Evolutionary conservation across 73 alveolate genomes (phyloP), one percentile per base, ranked within the genome.

Genomic region (Loxodes magnus): DNA sequence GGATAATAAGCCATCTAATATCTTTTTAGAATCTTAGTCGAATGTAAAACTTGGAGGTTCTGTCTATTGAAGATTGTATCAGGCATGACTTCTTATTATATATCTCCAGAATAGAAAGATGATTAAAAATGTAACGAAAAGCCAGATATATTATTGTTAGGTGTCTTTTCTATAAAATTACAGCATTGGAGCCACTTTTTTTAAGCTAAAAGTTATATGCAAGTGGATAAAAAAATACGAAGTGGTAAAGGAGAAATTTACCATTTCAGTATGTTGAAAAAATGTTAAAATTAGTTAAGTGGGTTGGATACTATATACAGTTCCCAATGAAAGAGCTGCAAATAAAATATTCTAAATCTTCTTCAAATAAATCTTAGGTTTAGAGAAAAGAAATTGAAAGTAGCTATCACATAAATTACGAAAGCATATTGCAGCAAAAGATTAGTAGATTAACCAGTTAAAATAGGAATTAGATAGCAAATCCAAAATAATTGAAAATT

Each of bases 71-170:
- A 72, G 88, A 64, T 79, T 79, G 56, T 83, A 97, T 10, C 82
- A 84, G 43, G 97, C 87, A 0, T 97, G 97, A 91, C 98, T 2
- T 97, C 97, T 0, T 91, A 87, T 56, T 91, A 91, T 48, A 91
- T 91, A 97, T 79, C 95, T 12, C 98, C 98, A 2, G 98, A 91
- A 50, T 80, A 82, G 63, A 91, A 87, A 10, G 89, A 82, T 37
- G 98, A 91, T 43, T 61, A 65, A 14, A 87, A 72, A 64, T 91
- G 87, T 73, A 91, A 91, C 69, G 96, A 87, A 62, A 87, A 91
- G 50, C 72, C 96, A 28, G 98, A 91, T 56, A 91, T 91, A 21
- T 91, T 97, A 97, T 80, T 16, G 58, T 84, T 15, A 97, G 87
- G 2, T 91, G 98, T 55, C 71, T 91, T 20, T 34, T 91, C 23